Base-by-base conservation (phyloP, 2,329 filamentous ascomycete genomes). In the Phaeomoniella chlamydospora region DNA sequence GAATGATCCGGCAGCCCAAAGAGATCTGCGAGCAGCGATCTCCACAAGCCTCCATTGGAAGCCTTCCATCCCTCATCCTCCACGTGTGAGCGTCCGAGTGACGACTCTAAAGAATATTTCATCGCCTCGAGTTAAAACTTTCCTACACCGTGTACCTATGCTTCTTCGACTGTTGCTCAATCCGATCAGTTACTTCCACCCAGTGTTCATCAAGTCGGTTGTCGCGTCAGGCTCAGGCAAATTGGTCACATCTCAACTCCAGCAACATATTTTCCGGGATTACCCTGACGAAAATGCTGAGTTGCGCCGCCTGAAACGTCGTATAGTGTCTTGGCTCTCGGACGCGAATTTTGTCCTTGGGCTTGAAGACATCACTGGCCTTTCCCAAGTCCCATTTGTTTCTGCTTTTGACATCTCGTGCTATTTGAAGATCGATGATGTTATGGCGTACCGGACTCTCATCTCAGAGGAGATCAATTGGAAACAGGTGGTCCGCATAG, bases 331-430 rank as follows among this genome's bases (percentile, higher is more conserved):
- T 4, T 72, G 67, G 65, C 59, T 70, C 11, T 52, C 62, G 2
- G 61, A 68, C 33, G 67, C 67, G 11, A 70, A 69, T 39, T 70
- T 71, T 43, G 62, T 60, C n/a, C 48, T 70, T 3, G 55, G 68
- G 33, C 45, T 70, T 0, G 55, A 49, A n/a, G 53, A 59, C 12
- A 58, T 72, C 16, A 51, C 53, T 3, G 62, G 59, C 15, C 49
- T 60, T 3, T 64, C 60, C 0, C 58, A 62, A 26, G 65, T 71
- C 1, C 67, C 68, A 2, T 49, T 70, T 34, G 59, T 61, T 39
- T 60, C 64, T 1, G 50, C 48, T 13, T 67, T 63, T 46, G 61
- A 69, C 37, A 70, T 71, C 35, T 49, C 58, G 26, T 57, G 52
- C 35, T 54, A 59, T 33, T 54, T 68, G 11, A 57, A 57, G 11